Evolutionary conservation across 176 grass and related monocot genomes (phyloP).

Genomic region (Oryza rufipogon): DNA sequence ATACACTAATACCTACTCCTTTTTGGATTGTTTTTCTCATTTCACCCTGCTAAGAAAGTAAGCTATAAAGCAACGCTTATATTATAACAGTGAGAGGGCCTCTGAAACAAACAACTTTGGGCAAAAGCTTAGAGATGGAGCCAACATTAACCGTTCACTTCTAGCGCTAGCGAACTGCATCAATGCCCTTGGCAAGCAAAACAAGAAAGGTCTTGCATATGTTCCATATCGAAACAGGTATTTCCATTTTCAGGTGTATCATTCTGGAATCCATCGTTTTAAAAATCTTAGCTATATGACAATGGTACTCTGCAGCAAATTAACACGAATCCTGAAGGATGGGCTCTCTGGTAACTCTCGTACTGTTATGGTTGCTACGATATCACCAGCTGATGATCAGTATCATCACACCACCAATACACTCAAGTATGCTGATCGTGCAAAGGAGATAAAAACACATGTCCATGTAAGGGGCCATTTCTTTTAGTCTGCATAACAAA

Average conservation of each 20-base stretch:
- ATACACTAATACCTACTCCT: conserved; percentile 34
- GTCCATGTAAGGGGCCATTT: conserved; percentile 74
- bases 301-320: conserved; percentile 71
- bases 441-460: conserved; percentile 99
- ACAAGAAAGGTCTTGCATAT: conserved; percentile 99
- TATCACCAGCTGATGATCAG: conserved; percentile 95
- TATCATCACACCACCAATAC: conserved; percentile 98
- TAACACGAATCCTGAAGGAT: conserved; percentile 99
- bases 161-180: conserved; percentile 98
- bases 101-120: conserved; percentile 93
- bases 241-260: conserved; percentile 1
- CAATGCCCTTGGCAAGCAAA: conserved; percentile 97
- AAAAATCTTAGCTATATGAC: conserved; percentile 26
- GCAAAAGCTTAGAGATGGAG: conserved; percentile 97
- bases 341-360: conserved; percentile 95
- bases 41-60: conserved; percentile 7
- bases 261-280: conserved; percentile 16
- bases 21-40: conserved; percentile 33
- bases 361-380: conserved; percentile 98
- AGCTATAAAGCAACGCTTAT: conserved; percentile 35
- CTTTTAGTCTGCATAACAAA: conserved; percentile 21
- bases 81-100: conserved; percentile 84
- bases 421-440: conserved; percentile 96
- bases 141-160: conserved; percentile 93
- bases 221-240: conserved; percentile 99